Base-by-base conservation (phyloP, 306 rosid genomes). In the Crataegus laevigata region DNA sequence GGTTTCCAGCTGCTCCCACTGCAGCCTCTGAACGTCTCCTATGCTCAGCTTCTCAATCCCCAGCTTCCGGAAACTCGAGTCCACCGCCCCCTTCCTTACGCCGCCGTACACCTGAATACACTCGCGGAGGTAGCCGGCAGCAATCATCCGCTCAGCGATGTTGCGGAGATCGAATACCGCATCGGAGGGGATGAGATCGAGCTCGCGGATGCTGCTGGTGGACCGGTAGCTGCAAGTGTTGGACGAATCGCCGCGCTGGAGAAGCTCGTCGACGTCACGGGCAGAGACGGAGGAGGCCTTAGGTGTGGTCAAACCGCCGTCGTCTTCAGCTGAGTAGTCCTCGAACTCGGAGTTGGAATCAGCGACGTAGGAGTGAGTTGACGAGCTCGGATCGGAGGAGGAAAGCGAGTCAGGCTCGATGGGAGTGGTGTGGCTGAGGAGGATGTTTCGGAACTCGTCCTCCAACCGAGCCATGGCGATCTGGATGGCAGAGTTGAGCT, bases 401-500 rank as follows among this genome's bases (percentile, higher is more conserved):
- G 78, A 10, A 15, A 87, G 85, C 3, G 91, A 84, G 15, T 88
- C 90, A 24, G 86, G 21, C 72, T 91, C 93, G 84, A 96, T 82
- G 6, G 98, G 87, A 78, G 77, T 67, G 13, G 94, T 96, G 71
- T 96, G 92, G 14, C 74, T 73, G 74, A 93, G 79, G 18, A 96
- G 88, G 81, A 96, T 90, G 86, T 87, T 89, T 21, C 98, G 99
- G 64, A 96, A 91, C 88, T 96, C 99, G 60, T 96, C 99, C 75
- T 92, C 99, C 2, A 96, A 83, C 1, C 98, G 86, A 22, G 99
- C 98, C 99, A 96, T 96, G 83, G 98, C 98, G 92, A 96, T 92
- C 94, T 90, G 98, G 68, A 92, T 80, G 40, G 96, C 82, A 36
- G 96, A 89, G 88, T 77, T 84, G 77, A 80, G 88, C 51, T 91